Evolutionary conservation across 1,284 basidiomycete species (phyloP).

Genomic region (Boletus semigastroideus): DNA sequence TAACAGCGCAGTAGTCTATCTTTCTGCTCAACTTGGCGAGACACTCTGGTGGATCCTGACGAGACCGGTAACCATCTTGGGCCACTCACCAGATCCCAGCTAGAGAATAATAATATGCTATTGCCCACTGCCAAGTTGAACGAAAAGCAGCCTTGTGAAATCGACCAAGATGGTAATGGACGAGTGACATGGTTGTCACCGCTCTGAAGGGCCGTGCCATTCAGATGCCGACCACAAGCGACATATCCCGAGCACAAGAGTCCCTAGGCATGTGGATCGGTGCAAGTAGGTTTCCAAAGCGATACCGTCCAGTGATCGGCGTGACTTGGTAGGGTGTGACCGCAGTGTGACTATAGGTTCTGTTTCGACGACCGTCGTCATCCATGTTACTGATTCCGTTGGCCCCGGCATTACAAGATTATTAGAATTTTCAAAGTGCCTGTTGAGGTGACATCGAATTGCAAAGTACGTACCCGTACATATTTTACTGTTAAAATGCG

Average conservation of each 20-base stretch:
- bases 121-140: background rate
- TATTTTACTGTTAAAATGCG: too few species aligned
- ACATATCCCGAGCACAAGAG: background rate
- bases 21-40: conserved; percentile 14
- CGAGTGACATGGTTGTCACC: background rate
- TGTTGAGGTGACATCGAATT: too few species aligned
- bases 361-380: background rate
- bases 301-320: background rate
- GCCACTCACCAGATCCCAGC: conserved; percentile 2
- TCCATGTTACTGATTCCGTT: too few species aligned
- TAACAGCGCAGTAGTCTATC: conserved; percentile 32
- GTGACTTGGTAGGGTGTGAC: background rate
- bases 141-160: background rate
- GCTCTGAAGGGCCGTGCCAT: background rate
- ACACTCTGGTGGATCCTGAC: background rate
- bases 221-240: conserved; percentile 4
- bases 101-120: background rate
- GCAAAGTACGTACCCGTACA: too few species aligned
- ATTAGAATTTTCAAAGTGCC: too few species aligned
- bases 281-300: background rate
- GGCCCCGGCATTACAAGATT: too few species aligned
- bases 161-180: background rate
- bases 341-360: background rate
- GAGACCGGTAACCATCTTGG: conserved; percentile 4
- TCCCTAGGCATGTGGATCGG: background rate